Percentiles rank a stretch among this genome's conserved stretches.
These are phyloP conservation scores for Hypericum perforatum DNA, from an alignment of 345 rosid species.

Conservation along the genomic window DNA sequence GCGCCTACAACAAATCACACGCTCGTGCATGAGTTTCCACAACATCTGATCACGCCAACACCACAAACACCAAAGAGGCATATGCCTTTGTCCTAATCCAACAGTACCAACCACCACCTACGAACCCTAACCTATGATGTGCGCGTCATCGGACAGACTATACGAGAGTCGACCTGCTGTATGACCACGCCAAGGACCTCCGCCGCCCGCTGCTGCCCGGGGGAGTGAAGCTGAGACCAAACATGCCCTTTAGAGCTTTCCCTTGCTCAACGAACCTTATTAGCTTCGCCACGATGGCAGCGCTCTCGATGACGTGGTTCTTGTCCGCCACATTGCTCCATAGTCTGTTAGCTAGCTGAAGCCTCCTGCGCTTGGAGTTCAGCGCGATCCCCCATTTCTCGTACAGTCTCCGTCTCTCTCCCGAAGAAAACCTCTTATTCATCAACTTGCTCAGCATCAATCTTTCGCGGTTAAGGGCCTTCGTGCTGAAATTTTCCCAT, in stretches of 20 bases:
- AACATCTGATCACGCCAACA: too few relatives aligned
- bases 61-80: too few relatives aligned
- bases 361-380: slow-evolving; percentile 66
- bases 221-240: slow-evolving; percentile 80
- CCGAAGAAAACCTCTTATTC: slow-evolving; percentile 55
- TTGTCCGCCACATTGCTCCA: slow-evolving; percentile 63
- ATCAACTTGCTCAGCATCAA: slow-evolving; percentile 74
- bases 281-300: slow-evolving; percentile 68
- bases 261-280: slow-evolving; percentile 75
- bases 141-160: slow-evolving; percentile 20
- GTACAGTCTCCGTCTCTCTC: slow-evolving; percentile 57
- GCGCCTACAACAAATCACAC: too few relatives aligned
- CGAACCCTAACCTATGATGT: too few relatives aligned
- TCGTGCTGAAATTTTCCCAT: slow-evolving; percentile 32
- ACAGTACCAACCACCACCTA: too few relatives aligned
- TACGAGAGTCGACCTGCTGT: slow-evolving; percentile 48
- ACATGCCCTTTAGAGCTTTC: slow-evolving; percentile 68
- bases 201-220: slow-evolving; percentile 27
- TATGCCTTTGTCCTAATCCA: too few relatives aligned
- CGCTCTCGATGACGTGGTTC: slow-evolving; percentile 55
- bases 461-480: slow-evolving; percentile 65
- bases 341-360: slow-evolving; percentile 55
- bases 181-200: slow-evolving; percentile 60
- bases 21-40: too few relatives aligned
- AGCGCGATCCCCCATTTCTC: slow-evolving; percentile 63